Percentiles rank a stretch among this genome's conserved stretches.
phyloP scores from a whole-genome alignment of 352 stramenopile genomes.

The Pythium aristosporum region DNA sequence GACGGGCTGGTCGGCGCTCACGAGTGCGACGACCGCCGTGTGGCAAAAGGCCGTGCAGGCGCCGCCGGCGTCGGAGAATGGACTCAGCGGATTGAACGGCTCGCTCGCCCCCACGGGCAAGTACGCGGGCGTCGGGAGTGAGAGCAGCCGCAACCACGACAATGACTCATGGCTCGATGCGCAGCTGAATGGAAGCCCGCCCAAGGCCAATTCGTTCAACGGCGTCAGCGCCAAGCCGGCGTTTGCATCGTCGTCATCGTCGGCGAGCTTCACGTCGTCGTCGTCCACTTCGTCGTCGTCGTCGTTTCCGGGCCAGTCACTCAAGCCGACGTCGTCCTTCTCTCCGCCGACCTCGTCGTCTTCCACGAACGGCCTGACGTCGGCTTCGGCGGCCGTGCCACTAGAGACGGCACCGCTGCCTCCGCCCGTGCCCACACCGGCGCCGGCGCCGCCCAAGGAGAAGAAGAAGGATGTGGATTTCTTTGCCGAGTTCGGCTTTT shows the following conservation, averaged over 20 bases:
- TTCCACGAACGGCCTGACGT: slow-evolving; percentile 22
- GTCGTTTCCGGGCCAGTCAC: slow-evolving; percentile 9
- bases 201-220: slow-evolving; percentile 39
- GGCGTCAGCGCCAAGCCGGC: slow-evolving; percentile 19
- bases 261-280: slow-evolving; percentile 41
- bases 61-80: slow-evolving; percentile 12
- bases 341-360: slow-evolving; percentile 27
- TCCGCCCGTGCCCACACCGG: slow-evolving; percentile 17
- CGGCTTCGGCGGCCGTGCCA: slow-evolving; percentile 26
- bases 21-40: slow-evolving; percentile 58
- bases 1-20: slow-evolving; percentile 72
- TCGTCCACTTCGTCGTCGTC: slow-evolving; percentile 28
- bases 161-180: slow-evolving; percentile 73
- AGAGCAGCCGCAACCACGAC: slow-evolving; percentile 42
- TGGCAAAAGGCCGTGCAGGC: slow-evolving; percentile 42
- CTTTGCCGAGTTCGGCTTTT: slow-evolving; percentile 83
- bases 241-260: slow-evolving; percentile 2
- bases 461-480: slow-evolving; percentile 86
- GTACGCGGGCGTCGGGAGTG: slow-evolving; percentile 59
- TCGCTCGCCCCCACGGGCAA: slow-evolving; percentile 57
- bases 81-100: slow-evolving; percentile 40
- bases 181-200: slow-evolving; percentile 34
- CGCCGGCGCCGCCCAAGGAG: slow-evolving; percentile 32
- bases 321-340: slow-evolving; percentile 29
- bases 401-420: slow-evolving; percentile 17